A percentile compares a stretch with the other conserved stretches of the same genome.
Conservation (phyloP, 805 yeast genomes). For the Monosporozyma unispora region DNA sequence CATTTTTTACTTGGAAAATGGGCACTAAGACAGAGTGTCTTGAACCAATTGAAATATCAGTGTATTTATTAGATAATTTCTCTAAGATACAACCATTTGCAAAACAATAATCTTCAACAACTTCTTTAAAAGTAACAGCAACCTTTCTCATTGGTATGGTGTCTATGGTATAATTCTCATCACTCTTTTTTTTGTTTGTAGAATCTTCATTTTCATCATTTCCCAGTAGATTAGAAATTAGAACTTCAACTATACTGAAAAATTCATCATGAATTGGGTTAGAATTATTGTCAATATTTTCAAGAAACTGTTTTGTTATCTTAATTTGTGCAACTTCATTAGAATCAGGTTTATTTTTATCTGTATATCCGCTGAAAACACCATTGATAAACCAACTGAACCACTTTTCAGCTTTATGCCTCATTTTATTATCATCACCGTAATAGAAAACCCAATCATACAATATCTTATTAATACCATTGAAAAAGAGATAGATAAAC, state of each 20-base stretch:
- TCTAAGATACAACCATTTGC: conserved; percentile 34
- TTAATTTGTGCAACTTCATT: background rate
- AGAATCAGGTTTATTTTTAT: background rate
- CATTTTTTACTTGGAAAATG: conserved; percentile 12
- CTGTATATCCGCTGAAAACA: conserved; percentile 3
- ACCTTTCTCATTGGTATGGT: conserved; percentile 36
- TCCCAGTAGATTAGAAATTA: background rate
- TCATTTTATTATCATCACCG: conserved; percentile 3
- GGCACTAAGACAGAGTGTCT: conserved; percentile 16
- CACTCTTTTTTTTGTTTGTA: no score
- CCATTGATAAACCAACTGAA: conserved; percentile 16
- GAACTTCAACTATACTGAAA: conserved; percentile 5
- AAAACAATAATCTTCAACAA: conserved; percentile 53
- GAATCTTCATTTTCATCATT: background rate
- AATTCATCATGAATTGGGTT: conserved; percentile 18
- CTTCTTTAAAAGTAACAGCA: conserved; percentile 49
- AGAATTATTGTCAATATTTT: background rate
- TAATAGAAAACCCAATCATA: conserved; percentile 19
- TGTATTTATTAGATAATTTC: conserved; percentile 11
- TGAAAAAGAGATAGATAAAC: conserved; percentile 12
- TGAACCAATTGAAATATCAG: conserved; percentile 25
- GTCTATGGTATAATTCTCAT: conserved; percentile 12
- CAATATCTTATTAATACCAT: conserved; percentile 17
- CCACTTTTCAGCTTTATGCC: conserved; percentile 15
- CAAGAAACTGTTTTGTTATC: background rate